Base-by-base conservation (phyloP, 768 basidiomycete species). In the Mrakia frigida region DNA sequence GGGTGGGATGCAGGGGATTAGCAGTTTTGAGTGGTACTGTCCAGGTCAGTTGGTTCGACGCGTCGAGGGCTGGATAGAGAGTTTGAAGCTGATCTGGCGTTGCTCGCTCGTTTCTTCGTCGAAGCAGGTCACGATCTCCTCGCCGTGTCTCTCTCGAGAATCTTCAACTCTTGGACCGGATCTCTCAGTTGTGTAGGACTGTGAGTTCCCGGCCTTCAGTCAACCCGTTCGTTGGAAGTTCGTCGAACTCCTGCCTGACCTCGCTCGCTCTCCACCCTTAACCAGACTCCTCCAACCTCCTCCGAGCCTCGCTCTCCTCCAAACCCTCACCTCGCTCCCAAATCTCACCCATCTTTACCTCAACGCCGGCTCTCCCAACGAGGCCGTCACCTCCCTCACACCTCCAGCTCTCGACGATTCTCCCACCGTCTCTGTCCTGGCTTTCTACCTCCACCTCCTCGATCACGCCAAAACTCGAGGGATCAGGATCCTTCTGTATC, bases 391-490 rank as follows among this genome's bases (percentile, higher is more conserved):
- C 13, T 21, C 21, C 33, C 31, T 33, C 61, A 7, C 31, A 1
- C 21, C 35, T 18, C 61, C 61, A 31, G n/a, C 61, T 21, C 61
- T 37, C n/a, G 61, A 63, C 21, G 11, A n/a, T 7, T 63, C 61
- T 7, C 61, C 9, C 16, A 63, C 11, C 61, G 11, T 37, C 18
- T 33, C 61, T 9, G 31, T 33, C 31, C 61, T 33, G 13, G 10
- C 61, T n/a, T 63, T 63, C 61, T 63, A 63, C 61, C 61, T 63
- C 9, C 61, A 63, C 21, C 61, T 63, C 33, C 61, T 63, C 61
- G 33, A 16, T 3, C 61, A 63, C 61, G 61, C 61, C 6, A 63
- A 63, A 18, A 18, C 61, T 4, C 61, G 31, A 5, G 16, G 61
- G 21, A 63, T 63, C 61, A n/a, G 61, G 6, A 23, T 63, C 31